Evolutionary conservation across 768 basidiomycete genomes (phyloP), one percentile per base, ranked within the genome.

Genomic region (Amyloporia xantha): DNA sequence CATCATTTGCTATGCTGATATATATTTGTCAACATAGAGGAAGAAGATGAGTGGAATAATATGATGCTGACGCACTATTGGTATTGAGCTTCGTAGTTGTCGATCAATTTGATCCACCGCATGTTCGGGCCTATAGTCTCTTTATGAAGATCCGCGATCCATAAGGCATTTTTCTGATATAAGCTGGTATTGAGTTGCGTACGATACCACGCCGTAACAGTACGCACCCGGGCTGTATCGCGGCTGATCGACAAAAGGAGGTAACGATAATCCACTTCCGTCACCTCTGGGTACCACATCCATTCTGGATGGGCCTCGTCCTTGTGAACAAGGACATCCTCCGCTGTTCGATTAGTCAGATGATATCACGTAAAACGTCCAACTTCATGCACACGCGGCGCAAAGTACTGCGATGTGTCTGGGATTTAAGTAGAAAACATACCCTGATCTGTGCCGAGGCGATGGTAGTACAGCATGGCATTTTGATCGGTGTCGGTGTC

Each of bases 381-480:
- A n/a, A n/a, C n/a, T n/a, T n/a, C n/a, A n/a, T n/a, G n/a, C n/a
- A n/a, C n/a, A n/a, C n/a, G n/a, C n/a, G n/a, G n/a, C n/a, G n/a
- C n/a, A n/a, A n/a, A n/a, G n/a, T n/a, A n/a, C n/a, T n/a, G n/a
- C n/a, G n/a, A n/a, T n/a, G n/a, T n/a, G n/a, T n/a, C 19, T 45
- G 17, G 21, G 36, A 23, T 25, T 38, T 12, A 48, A n/a, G 28
- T 17, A 48, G 44, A 27, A 30, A 25, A 63, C 71, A 50, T 66
- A 82, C 84, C 73, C 64, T 91, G 89, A 7, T 72, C 59, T 7
- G 89, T 88, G 41, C 84, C 82, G 41, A 91, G 55, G 36, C 69
- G 71, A 59, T 91, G 90, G 63, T 88, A 91, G 62, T 78, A 87
- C 19, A 92, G 61, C 80, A 78, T 82, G 0, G 86, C 84, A 55